Conservation (phyloP, 768 basidiomycete species). For the Calvatia gigantea region DNA sequence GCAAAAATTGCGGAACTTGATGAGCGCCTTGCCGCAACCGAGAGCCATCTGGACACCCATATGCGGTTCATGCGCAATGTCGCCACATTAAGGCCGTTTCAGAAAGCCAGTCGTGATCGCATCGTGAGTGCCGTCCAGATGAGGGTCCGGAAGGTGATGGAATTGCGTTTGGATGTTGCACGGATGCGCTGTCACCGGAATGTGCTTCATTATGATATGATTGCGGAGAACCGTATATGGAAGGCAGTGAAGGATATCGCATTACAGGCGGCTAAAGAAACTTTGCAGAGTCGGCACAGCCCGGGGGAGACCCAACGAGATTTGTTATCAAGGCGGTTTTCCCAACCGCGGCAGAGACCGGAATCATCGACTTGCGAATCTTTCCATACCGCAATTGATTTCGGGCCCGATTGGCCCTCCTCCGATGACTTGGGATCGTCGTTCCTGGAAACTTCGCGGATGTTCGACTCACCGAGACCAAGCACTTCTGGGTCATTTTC, state of each 20-base stretch:
- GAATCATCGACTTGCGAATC: slow-evolving; percentile 53
- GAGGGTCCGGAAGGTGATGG: slow-evolving; percentile 62
- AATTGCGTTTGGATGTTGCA: slow-evolving; percentile 68
- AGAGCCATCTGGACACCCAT: slow-evolving; percentile 60
- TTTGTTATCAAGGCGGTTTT: slow-evolving; percentile 14
- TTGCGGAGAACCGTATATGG: slow-evolving; percentile 65
- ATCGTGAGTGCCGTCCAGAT: slow-evolving; percentile 58
- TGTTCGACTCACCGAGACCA: slow-evolving; percentile 33
- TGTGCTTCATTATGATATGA: slow-evolving; percentile 73
- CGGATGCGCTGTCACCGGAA: slow-evolving; percentile 73
- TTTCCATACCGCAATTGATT: slow-evolving; percentile 68
- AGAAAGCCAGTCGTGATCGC: slow-evolving; percentile 75
- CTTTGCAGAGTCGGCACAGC: slow-evolving; percentile 44
- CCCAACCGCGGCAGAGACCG: slow-evolving; percentile 31
- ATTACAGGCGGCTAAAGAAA: slow-evolving; percentile 67
- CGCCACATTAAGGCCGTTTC: slow-evolving; percentile 84
- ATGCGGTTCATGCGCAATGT: slow-evolving; percentile 79
- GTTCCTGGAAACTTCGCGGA: slow-evolving; percentile 26
- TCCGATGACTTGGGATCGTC: slow-evolving; percentile 35
- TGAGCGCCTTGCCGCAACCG: slow-evolving; percentile 45
- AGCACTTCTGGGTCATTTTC: slow-evolving; percentile 30
- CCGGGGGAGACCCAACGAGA: slow-evolving; percentile 23
- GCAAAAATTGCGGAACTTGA: slow-evolving; percentile 67
- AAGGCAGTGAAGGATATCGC: slow-evolving; percentile 66
- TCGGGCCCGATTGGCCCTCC: slow-evolving; percentile 44